Percentiles rank a stretch among this genome's conserved stretches.
These are phyloP conservation scores for Pythium rishiriense DNA, from an alignment of 352 stramenopile species.

Conservation along the genomic window DNA sequence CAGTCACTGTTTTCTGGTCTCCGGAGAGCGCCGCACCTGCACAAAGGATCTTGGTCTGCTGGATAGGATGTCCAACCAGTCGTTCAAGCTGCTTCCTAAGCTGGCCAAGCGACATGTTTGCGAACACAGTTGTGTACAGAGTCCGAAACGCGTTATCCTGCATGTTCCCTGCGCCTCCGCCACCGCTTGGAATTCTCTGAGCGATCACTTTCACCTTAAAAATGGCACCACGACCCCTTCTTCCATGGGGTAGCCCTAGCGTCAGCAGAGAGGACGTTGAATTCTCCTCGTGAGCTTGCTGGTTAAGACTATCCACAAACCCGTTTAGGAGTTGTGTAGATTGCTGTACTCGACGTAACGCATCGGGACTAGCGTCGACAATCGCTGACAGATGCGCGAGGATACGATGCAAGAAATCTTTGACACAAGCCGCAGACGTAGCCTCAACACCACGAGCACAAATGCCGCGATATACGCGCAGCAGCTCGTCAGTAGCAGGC, in stretches of 20 bases:
- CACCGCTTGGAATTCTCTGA: conserved; percentile 64
- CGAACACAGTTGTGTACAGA: conserved; percentile 61
- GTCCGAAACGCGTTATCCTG: conserved; percentile 63
- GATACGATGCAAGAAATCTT: conserved; percentile 83
- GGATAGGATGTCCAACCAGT: conserved; percentile 63
- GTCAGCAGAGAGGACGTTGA: conserved; percentile 45
- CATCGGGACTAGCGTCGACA: conserved; percentile 44
- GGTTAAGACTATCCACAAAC: conserved; percentile 38
- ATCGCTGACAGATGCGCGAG: conserved; percentile 69
- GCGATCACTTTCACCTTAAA: conserved; percentile 82
- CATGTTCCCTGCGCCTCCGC: conserved; percentile 25
- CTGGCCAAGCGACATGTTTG: conserved; percentile 73
- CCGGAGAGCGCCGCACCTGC: conserved; percentile 65
- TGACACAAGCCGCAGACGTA: conserved; percentile 44
- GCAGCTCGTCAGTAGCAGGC: conserved; percentile 72
- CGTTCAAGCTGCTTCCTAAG: conserved; percentile 80
- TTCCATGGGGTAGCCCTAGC: conserved; percentile 58
- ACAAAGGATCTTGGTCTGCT: conserved; percentile 83
- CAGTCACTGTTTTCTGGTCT: conserved; percentile 78
- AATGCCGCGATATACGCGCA: conserved; percentile 79
- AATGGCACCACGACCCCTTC: conserved; percentile 67
- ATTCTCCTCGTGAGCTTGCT: conserved; percentile 6
- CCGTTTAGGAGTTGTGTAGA: conserved; percentile 72
- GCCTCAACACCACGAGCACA: conserved; percentile 35
- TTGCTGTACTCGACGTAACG: conserved; percentile 75